phyloP scores from a whole-genome alignment of 257 asterid species.

The Petrea volubilis region DNA sequence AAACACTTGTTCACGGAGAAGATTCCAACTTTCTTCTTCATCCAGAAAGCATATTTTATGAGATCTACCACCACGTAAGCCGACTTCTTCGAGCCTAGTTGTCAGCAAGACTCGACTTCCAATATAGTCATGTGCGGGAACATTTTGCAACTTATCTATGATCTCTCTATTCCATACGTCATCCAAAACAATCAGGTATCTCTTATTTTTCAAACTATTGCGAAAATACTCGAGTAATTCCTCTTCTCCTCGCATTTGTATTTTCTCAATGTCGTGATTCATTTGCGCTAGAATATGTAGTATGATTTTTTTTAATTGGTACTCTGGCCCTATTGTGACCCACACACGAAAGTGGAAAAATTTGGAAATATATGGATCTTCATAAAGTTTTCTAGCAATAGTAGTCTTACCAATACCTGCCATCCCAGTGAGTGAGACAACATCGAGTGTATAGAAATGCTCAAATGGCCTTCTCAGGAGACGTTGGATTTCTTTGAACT shows the following conservation, averaged over 20 bases:
- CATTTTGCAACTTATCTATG: neutral
- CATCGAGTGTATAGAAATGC: neutral
- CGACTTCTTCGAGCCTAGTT: neutral
- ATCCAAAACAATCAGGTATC: neutral
- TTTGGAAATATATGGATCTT: neutral
- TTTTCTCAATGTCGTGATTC: neutral
- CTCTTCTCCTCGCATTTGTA: neutral
- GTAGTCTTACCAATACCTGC: neutral
- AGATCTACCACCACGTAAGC: neutral
- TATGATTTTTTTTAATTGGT: neutral
- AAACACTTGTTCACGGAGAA: conserved; percentile 9
- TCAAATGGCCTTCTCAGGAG: neutral
- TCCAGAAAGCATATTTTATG: neutral
- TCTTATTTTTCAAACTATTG: neutral
- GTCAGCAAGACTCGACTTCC: neutral
- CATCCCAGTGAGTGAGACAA: neutral
- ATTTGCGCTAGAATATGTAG: neutral
- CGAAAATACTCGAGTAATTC: neutral
- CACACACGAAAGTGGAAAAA: neutral
- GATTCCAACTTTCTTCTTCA: conserved; percentile 16
- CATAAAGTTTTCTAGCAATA: neutral
- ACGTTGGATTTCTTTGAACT: neutral
- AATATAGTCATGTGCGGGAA: too few species aligned
- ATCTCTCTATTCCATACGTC: neutral
- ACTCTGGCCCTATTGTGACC: neutral